A percentile compares a stretch with the other conserved stretches of the same genome.
Conservation (phyloP, 495 filamentous ascomycete genomes). For the Penicillium malachiteum region DNA sequence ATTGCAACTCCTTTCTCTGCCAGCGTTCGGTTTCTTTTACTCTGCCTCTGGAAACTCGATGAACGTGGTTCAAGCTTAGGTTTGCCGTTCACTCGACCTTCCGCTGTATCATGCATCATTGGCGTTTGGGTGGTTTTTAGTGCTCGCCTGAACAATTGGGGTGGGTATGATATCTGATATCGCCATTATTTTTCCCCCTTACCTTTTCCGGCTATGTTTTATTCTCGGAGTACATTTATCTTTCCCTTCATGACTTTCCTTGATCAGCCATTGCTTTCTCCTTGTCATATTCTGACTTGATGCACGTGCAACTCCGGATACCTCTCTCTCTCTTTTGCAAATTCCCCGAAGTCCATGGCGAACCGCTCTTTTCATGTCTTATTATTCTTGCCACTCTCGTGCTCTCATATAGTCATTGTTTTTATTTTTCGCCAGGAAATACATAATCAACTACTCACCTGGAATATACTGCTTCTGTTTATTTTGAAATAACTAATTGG, state of each 20-base stretch:
- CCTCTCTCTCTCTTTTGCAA: conserved; percentile 23
- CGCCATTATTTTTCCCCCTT: conserved; percentile 11
- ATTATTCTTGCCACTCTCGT: conserved; percentile 15
- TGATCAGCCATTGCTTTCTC: conserved; percentile 7
- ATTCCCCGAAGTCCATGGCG: conserved; percentile 30
- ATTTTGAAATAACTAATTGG: neutral
- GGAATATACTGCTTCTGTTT: neutral
- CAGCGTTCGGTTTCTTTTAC: conserved; percentile 23
- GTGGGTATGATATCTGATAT: conserved; percentile 14
- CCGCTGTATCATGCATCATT: conserved; percentile 45
- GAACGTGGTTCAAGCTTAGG: conserved; percentile 12
- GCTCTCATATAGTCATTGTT: conserved; percentile 14
- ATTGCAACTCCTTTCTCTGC: conserved; percentile 24
- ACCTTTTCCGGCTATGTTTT: conserved; percentile 20
- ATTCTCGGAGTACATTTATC: conserved; percentile 21
- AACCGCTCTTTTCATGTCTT: conserved; percentile 16
- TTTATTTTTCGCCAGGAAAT: neutral
- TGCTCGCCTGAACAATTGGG: conserved; percentile 22
- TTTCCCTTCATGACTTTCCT: conserved; percentile 20
- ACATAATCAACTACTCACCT: conserved; percentile 7
- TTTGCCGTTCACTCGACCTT: conserved; percentile 14
- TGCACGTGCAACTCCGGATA: conserved; percentile 32
- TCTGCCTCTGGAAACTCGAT: conserved; percentile 23
- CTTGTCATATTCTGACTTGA: conserved; percentile 16
- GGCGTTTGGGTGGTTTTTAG: conserved; percentile 42